These are phyloP conservation scores for Yamadazyma dushanensis DNA, from an alignment of 1,139 yeast genomes.

Conservation along the genomic window DNA sequence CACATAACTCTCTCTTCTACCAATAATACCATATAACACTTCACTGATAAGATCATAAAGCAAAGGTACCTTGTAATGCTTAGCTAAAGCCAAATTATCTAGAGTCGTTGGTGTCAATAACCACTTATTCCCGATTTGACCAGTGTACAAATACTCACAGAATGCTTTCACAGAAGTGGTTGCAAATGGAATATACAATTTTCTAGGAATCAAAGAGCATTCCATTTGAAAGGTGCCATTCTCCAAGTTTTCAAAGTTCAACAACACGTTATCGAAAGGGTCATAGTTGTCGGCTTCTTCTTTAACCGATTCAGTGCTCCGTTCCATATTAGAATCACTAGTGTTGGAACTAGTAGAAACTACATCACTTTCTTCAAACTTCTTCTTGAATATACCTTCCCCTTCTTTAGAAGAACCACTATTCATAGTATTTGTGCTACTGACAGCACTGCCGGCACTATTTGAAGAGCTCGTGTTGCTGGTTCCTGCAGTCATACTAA, in stretches of 20 bases:
- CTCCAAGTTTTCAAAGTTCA: conserved; percentile 39
- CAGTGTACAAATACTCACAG: conserved; percentile 72
- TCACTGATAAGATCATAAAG: conserved; percentile 68
- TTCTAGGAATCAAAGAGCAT: conserved; percentile 64
- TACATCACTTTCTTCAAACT: background rate
- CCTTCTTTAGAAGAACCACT: conserved; percentile 1
- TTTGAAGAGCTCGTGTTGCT: conserved; percentile 1
- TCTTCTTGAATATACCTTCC: conserved; percentile 2
- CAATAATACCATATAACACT: conserved; percentile 65
- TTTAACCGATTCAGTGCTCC: background rate
- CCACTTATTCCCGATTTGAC: conserved; percentile 78
- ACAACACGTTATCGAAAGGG: conserved; percentile 29
- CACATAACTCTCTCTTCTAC: conserved; percentile 58
- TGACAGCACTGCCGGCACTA: background rate
- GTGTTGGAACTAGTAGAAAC: background rate
- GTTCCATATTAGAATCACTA: conserved; percentile 2
- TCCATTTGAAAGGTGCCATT: conserved; percentile 44
- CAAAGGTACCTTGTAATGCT: conserved; percentile 64
- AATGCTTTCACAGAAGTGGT: conserved; percentile 62
- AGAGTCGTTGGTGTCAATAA: conserved; percentile 62
- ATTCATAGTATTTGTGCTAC: background rate
- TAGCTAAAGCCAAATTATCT: conserved; percentile 61
- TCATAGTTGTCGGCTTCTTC: background rate
- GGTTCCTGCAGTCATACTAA: conserved; percentile 2
- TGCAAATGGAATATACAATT: conserved; percentile 65